Evolutionary conservation across 441 rosid species (phyloP).

Genomic region (Hura crepitans): DNA sequence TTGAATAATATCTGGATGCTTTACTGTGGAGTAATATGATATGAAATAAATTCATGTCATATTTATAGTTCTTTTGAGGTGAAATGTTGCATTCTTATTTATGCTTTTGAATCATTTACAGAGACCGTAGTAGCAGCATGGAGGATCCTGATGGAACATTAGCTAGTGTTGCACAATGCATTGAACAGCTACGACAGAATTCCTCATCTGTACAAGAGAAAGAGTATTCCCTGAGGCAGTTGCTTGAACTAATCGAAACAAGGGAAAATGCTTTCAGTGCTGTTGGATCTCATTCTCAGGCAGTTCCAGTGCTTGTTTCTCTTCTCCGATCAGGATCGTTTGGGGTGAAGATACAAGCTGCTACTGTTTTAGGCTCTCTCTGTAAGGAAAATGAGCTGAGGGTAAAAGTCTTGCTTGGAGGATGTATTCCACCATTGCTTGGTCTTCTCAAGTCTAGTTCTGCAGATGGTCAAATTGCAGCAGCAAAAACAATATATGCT

Average conservation of each 20-base stretch:
- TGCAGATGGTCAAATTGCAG: slow-evolving; percentile 93
- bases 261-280: slow-evolving; percentile 99
- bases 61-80: not conserved
- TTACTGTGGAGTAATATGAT: not conserved
- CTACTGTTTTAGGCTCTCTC: slow-evolving; percentile 91
- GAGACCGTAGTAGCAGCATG: slow-evolving; percentile 93
- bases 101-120: slow-evolving; percentile 39
- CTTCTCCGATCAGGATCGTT: slow-evolving; percentile 96
- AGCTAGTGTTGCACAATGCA: slow-evolving; percentile 99
- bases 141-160: slow-evolving; percentile 99
- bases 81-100: not conserved
- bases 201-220: slow-evolving; percentile 90
- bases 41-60: not conserved
- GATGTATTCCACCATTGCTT: slow-evolving; percentile 99
- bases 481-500: slow-evolving; percentile 94
- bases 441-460: slow-evolving; percentile 98
- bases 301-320: slow-evolving; percentile 99
- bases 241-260: slow-evolving; percentile 88
- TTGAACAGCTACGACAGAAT: slow-evolving; percentile 93
- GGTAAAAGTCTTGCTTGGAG: slow-evolving; percentile 98
- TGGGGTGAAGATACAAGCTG: slow-evolving; percentile 97
- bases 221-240: slow-evolving; percentile 84
- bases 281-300: slow-evolving; percentile 99
- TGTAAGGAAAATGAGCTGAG: slow-evolving; percentile 99
- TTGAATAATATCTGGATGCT: not conserved